Conservation (phyloP, 139 green algal species). For the Tetradesmus lagerheimii region DNA sequence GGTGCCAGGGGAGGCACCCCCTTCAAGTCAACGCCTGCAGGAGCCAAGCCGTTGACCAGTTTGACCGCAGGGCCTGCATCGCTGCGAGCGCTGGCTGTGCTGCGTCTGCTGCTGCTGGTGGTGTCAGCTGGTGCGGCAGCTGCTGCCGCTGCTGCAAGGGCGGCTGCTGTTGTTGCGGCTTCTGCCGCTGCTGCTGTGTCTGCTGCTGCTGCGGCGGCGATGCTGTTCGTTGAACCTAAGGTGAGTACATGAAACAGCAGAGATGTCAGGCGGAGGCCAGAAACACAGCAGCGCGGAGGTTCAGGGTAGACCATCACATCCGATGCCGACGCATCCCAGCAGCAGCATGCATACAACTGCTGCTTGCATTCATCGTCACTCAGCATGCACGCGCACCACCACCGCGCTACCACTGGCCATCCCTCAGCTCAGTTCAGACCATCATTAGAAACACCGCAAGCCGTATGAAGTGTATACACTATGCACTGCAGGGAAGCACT, state of each 20-base stretch:
- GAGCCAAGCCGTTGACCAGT: constrained; percentile 57
- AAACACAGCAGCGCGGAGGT: too few relatives aligned
- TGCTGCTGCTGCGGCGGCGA: constrained; percentile 30
- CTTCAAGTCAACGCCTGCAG: constrained; percentile 61
- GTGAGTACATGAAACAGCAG: background rate
- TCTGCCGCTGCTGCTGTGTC: background rate
- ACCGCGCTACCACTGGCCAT: too few relatives aligned
- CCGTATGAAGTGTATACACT: too few relatives aligned
- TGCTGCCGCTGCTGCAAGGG: constrained; percentile 7
- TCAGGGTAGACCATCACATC: too few relatives aligned
- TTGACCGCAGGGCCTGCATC: background rate
- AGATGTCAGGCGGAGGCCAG: background rate
- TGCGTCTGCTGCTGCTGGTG: background rate
- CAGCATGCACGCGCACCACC: too few relatives aligned
- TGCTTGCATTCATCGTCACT: too few relatives aligned
- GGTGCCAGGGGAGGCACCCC: constrained; percentile 78
- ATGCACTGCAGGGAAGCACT: too few relatives aligned
- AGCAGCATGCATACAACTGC: too few relatives aligned
- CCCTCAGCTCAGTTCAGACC: too few relatives aligned
- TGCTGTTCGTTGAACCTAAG: constrained; percentile 11
- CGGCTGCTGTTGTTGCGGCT: background rate
- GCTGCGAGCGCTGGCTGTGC: background rate
- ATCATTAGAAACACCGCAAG: too few relatives aligned
- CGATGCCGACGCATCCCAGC: too few relatives aligned
- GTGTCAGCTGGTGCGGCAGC: background rate